Conservation (phyloP, 2,329 filamentous ascomycete genomes). For the Penicillium brasilianum region DNA sequence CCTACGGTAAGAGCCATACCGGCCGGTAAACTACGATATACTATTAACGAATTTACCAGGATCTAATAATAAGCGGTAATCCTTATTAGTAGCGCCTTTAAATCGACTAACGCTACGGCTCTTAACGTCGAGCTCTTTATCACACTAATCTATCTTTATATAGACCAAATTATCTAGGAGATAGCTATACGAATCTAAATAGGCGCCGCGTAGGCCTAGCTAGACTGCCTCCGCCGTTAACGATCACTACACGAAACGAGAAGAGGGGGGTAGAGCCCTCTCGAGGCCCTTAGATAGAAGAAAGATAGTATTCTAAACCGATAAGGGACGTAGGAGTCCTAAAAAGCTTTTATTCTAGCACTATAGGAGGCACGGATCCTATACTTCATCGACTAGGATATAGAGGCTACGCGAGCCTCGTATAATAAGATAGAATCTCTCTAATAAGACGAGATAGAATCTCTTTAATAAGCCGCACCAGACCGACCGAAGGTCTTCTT, state of each 20-base stretch:
- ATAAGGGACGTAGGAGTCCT: background rate
- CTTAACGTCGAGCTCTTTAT: too few species aligned
- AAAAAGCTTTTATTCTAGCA: background rate
- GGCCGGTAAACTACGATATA: background rate
- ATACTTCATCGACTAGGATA: constrained; percentile 1
- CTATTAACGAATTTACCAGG: background rate
- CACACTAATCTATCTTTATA: too few species aligned
- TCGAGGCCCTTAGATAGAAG: background rate
- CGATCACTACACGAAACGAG: background rate
- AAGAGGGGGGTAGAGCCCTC: background rate
- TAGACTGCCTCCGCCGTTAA: background rate
- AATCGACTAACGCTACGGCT: background rate
- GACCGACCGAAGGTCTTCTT: too few species aligned
- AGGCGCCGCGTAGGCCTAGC: too few species aligned
- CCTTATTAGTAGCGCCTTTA: background rate
- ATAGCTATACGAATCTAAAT: too few species aligned
- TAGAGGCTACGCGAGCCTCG: too few species aligned
- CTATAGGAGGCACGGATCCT: constrained; percentile 6
- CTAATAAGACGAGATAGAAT: too few species aligned
- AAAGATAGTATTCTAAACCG: background rate
- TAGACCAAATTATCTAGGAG: too few species aligned
- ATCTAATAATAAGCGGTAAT: background rate
- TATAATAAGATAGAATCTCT: too few species aligned
- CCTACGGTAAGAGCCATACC: background rate
- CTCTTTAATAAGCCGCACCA: too few species aligned